phyloP scores from a whole-genome alignment of 805 yeast species.

The Saccharomycopsis sp. region DNA sequence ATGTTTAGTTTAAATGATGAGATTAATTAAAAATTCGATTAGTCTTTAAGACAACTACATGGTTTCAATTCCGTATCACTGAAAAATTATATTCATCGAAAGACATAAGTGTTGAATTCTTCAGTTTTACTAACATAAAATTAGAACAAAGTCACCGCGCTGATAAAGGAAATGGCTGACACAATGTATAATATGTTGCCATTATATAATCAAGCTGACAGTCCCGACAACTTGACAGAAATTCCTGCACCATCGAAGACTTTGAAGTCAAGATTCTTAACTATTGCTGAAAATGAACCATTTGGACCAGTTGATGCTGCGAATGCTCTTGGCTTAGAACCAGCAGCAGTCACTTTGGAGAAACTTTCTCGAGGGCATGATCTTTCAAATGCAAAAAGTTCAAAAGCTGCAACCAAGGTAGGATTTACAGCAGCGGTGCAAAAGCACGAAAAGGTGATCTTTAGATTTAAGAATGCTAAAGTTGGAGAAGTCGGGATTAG shows the following conservation, averaged over 20 bases:
- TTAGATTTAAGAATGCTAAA: conserved; percentile 69
- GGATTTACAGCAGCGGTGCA: conserved; percentile 48
- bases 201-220: conserved; percentile 41
- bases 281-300: conserved; percentile 91
- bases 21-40: conserved; percentile 47
- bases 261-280: conserved; percentile 70
- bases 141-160: conserved; percentile 45
- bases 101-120: background rate
- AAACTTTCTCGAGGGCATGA: conserved; percentile 55
- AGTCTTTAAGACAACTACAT: conserved; percentile 68
- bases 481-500: conserved; percentile 86
- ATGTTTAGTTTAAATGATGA: conserved; percentile 34
- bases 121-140: too few relatives aligned
- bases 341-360: conserved; percentile 75
- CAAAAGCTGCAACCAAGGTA: conserved; percentile 27
- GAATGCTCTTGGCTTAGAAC: conserved; percentile 68
- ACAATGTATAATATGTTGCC: conserved; percentile 81
- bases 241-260: conserved; percentile 87
- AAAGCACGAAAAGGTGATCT: conserved; percentile 63
- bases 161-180: conserved; percentile 50
- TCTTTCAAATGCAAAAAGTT: conserved; percentile 26
- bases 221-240: conserved; percentile 78
- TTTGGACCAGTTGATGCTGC: conserved; percentile 97
- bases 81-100: conserved; percentile 16
- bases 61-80: conserved; percentile 40